Conservation (phyloP, 495 filamentous ascomycete species). For the Neurospora sp. region DNA sequence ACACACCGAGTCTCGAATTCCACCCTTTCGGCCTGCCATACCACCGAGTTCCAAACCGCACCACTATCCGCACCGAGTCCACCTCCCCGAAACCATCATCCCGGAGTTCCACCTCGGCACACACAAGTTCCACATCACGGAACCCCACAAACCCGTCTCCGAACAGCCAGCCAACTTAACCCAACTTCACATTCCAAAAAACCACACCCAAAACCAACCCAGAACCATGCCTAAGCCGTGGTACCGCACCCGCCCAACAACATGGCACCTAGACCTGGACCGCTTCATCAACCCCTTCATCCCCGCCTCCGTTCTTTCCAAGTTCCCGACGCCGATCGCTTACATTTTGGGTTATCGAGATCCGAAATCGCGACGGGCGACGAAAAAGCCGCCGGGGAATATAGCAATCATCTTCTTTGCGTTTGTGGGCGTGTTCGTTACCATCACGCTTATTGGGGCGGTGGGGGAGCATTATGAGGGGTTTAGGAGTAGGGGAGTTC, state of each 20-base stretch:
- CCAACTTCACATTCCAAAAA: too few species aligned
- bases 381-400: slow-evolving; percentile 31
- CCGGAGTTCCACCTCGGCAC: too few species aligned
- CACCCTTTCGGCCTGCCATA: too few species aligned
- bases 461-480: slow-evolving; percentile 27
- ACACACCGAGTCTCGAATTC: too few species aligned
- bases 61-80: too few species aligned
- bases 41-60: too few species aligned
- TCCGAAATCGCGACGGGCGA: slow-evolving; percentile 2
- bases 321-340: slow-evolving; percentile 31
- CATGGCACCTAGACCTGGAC: slow-evolving; percentile 57
- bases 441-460: slow-evolving; percentile 36
- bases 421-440: slow-evolving; percentile 43
- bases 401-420: slow-evolving; percentile 40
- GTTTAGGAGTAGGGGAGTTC: slow-evolving; percentile 27
- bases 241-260: slow-evolving; percentile 1
- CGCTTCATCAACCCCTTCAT: slow-evolving; percentile 50
- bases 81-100: too few species aligned
- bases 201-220: too few species aligned
- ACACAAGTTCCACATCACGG: too few species aligned
- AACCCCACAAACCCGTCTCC: too few species aligned
- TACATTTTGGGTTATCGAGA: slow-evolving; percentile 44
- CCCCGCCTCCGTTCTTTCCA: slow-evolving; percentile 38
- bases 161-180: too few species aligned
- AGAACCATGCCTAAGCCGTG: too few species aligned